Base-by-base conservation (phyloP, 495 filamentous ascomycete species). In the Recurvomyces mirabilis region DNA sequence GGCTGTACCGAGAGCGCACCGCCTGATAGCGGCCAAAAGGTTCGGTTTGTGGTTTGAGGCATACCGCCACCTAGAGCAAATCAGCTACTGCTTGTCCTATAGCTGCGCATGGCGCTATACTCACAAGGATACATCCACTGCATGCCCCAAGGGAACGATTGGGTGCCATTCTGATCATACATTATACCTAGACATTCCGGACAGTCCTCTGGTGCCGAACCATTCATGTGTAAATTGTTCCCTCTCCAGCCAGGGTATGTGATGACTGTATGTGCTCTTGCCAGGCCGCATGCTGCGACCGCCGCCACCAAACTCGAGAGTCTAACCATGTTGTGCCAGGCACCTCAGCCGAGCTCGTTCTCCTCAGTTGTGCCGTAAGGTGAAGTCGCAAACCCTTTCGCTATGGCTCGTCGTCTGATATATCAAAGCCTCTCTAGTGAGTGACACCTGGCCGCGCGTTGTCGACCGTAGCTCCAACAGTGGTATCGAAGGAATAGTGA, bases 61-160 rank as follows among this genome's bases (percentile, higher is more conserved):
- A 93, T 76, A 44, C 93, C 93, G 39, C 89, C 93, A 61, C 91
- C 91, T 98, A 55, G 9, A 23, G 5, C 9, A 9, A 12, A 9
- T 36, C 18, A 18, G 20, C 18, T 12, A 12, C 11, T 7, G 32
- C 6, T 3, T 7, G 2, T 12, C 4, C 28, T 33, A 26, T 4
- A 3, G 3, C 17, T 4, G n/a, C 10, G 5, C 15, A 19, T 11
- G 40, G 4, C n/a, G 17, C 5, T 29, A 7, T 39, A 68, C 84
- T 70, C 68, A 98, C 91, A 99, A 65, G 93, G 91, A 71, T 95
- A 99, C 62, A 81, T 79, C 89, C 91, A 96, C 67, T 94, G 83
- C 85, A 94, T 89, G 65, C 93, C 91, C 55, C 84, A 94, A 3
- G 87, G 88, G 57, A 74, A 93, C 5, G 64, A 57, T 32, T 54